These are phyloP conservation scores for Chaetomiaceae sp. DNA, from an alignment of 2,329 filamentous ascomycete species.

Conservation along the genomic window DNA sequence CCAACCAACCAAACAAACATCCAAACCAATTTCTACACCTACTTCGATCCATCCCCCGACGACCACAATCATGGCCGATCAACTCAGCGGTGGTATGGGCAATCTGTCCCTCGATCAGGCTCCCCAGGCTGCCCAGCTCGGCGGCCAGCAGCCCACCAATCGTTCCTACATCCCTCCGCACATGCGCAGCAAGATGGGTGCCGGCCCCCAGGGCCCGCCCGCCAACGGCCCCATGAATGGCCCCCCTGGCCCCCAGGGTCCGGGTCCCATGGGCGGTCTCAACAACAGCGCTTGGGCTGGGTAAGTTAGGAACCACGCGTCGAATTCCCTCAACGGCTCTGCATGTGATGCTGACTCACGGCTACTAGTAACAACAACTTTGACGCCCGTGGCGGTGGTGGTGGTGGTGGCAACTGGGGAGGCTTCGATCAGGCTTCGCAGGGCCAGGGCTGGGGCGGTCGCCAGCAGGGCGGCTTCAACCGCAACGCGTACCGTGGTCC, in stretches of 20 bases:
- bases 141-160: slow-evolving; percentile 31
- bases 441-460: slow-evolving; percentile 22
- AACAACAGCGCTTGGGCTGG: slow-evolving; percentile 62
- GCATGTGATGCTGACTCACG: background rate
- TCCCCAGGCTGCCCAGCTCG: slow-evolving; percentile 33
- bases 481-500: slow-evolving; percentile 58
- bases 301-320: slow-evolving; percentile 38
- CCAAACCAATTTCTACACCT: background rate
- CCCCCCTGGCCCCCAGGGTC: slow-evolving; percentile 15
- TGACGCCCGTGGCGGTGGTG: slow-evolving; percentile 31
- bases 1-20: background rate
- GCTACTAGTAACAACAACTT: slow-evolving; percentile 43
- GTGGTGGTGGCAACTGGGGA: slow-evolving; percentile 16
- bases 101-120: slow-evolving; percentile 57
- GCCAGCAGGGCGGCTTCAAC: slow-evolving; percentile 45
- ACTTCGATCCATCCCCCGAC: background rate
- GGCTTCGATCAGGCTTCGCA: slow-evolving; percentile 14
- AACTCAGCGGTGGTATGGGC: slow-evolving; percentile 67
- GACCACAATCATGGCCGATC: slow-evolving; percentile 65
- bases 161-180: slow-evolving; percentile 85
- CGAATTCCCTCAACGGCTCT: background rate
- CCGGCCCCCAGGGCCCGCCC: slow-evolving; percentile 34
- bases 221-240: slow-evolving; percentile 31
- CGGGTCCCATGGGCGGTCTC: slow-evolving; percentile 42
- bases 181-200: slow-evolving; percentile 58